Evolutionary conservation across 257 asterid genomes (phyloP).

Genomic region (Nicotiana undulata): DNA sequence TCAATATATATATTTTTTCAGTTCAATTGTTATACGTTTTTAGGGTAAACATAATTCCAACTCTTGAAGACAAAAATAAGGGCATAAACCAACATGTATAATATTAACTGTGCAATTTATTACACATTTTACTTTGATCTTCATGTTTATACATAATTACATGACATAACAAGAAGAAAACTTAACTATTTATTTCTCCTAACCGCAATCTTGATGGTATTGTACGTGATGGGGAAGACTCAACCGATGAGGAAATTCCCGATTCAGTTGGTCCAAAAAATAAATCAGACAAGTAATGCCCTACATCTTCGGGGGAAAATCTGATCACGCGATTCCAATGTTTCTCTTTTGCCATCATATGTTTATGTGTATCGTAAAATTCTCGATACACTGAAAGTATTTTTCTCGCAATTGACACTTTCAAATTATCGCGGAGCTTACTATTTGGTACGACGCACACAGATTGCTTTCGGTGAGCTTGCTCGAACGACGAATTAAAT

Average conservation of each 20-base stretch:
- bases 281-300: constrained; percentile 48
- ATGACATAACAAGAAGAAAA: not conserved
- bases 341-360: constrained; percentile 27
- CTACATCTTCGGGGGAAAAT: constrained; percentile 68
- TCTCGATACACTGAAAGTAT: constrained; percentile 44
- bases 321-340: constrained; percentile 32
- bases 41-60: too few species aligned
- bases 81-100: too few species aligned
- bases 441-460: constrained; percentile 46
- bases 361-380: constrained; percentile 36
- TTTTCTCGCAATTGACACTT: constrained; percentile 38
- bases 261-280: constrained; percentile 35
- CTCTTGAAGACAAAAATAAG: too few species aligned
- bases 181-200: not conserved
- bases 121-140: not conserved
- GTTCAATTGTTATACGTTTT: too few species aligned
- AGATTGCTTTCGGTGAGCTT: constrained; percentile 53
- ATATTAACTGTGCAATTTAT: not conserved
- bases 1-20: too few species aligned
- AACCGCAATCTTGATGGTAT: not conserved
- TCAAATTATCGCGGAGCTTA: constrained; percentile 55
- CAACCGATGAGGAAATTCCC: constrained; percentile 34
- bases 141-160: not conserved
- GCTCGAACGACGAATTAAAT: constrained; percentile 57
- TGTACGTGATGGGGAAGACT: constrained; percentile 27